phyloP scores from a whole-genome alignment of 805 yeast species.

The Phaffomyces opuntiae region DNA sequence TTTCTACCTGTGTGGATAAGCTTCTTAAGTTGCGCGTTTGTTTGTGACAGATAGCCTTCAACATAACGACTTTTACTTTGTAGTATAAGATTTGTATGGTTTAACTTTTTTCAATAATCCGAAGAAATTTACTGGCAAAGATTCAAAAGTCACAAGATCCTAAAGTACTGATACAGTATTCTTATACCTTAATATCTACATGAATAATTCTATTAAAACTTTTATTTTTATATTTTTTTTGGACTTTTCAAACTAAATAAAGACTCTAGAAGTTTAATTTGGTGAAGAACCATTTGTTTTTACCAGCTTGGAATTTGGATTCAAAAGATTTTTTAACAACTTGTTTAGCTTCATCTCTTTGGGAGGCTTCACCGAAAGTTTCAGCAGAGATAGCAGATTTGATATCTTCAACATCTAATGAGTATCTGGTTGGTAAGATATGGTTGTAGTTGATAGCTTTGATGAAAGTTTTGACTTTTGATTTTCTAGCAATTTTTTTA shows the following conservation, averaged over 20 bases:
- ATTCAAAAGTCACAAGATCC: no score
- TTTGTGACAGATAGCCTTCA: not conserved
- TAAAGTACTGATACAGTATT: not conserved
- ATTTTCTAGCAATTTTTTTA: slow-evolving; percentile 95
- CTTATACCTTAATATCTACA: not conserved
- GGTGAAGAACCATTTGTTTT: slow-evolving; percentile 99
- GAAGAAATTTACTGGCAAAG: not conserved
- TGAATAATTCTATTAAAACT: not conserved
- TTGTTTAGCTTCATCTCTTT: slow-evolving; percentile 98
- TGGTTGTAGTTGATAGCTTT: slow-evolving; percentile 99
- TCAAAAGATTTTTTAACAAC: slow-evolving; percentile 98
- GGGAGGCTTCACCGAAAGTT: slow-evolving; percentile 95
- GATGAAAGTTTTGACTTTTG: slow-evolving; percentile 98
- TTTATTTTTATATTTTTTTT: not conserved
- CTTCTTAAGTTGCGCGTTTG: no score
- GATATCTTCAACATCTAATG: slow-evolving; percentile 93
- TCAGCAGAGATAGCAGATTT: slow-evolving; percentile 88
- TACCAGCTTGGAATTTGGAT: slow-evolving; percentile 98
- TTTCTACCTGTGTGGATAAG: not conserved
- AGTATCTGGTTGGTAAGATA: slow-evolving; percentile 99
- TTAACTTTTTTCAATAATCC: not conserved
- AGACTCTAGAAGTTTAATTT: slow-evolving; percentile 74
- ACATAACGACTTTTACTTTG: not conserved
- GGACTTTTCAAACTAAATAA: slow-evolving; percentile 1
- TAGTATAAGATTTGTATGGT: not conserved